Base-by-base conservation (phyloP, 1,284 basidiomycete species). In the Ustilago xerochloae region DNA sequence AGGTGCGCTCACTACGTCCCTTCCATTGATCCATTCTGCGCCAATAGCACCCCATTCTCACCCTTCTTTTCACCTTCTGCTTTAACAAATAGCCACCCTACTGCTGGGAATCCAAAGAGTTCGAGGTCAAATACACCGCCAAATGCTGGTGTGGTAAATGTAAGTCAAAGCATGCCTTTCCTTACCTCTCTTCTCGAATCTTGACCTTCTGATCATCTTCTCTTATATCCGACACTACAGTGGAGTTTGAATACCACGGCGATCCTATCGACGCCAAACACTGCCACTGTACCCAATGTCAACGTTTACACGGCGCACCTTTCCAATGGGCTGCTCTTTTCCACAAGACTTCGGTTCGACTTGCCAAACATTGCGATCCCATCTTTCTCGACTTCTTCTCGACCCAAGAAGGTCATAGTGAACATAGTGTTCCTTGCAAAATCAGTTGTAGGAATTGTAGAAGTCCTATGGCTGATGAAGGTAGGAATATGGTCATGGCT, bases 221-320 rank as follows among this genome's bases (percentile, higher is more conserved):
- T 6, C 26, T 7, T 46, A 7, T 15, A 29, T 32, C 13, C 16
- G 18, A 10, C 2, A 20, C 6, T 10, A 32, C 54, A 74, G 74
- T 77, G 43, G 66, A 66, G 28, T 77, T 77, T 48, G 74, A 74
- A 30, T 77, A 72, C 32, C 70, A 73, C 47, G 74, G 74, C 13
- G 74, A 77, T 16, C 70, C 74, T 4, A 69, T 77, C 49, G 74
- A 77, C 48, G 70, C 65, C 46, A 74, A 70, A 29, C 68, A 72
- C 62, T 81, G 80, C 63, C 78, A 80, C 66, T 81, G 80, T 52
- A 67, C 68, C 0, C 70, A 75, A 24, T 81, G 80, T 49, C 80
- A 81, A 38, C 62, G 78, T 6, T 52, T 81, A 26, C 77, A 81
- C 53, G 77, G 77, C 2, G 72, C 77, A 3, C 80, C 80, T 2